Conservation (phyloP, 208 protist genomes). For the Porcisia deanei region DNA sequence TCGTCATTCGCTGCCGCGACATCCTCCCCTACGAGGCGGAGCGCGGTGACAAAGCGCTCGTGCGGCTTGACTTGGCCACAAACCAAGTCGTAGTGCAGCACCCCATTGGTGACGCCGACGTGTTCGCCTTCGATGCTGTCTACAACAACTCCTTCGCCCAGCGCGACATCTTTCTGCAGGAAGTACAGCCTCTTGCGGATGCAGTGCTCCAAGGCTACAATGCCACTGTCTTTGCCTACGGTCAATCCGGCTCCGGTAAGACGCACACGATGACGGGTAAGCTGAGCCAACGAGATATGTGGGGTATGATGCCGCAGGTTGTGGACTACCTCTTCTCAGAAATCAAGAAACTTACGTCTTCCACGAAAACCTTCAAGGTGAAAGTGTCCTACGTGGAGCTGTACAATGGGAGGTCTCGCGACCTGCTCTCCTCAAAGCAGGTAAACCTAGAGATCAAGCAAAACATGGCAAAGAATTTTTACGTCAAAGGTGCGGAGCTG, state of each 20-base stretch:
- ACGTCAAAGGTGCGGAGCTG: slow-evolving; percentile 90
- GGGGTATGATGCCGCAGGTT: slow-evolving; percentile 93
- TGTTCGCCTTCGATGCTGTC: slow-evolving; percentile 90
- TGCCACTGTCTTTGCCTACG: slow-evolving; percentile 92
- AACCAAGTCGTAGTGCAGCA: slow-evolving; percentile 89
- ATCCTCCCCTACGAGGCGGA: slow-evolving; percentile 82
- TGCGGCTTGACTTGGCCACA: slow-evolving; percentile 85
- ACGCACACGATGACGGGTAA: slow-evolving; percentile 93
- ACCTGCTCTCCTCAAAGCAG: slow-evolving; percentile 82
- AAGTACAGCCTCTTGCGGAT: slow-evolving; percentile 87
- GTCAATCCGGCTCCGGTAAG: slow-evolving; percentile 93
- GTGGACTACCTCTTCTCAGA: slow-evolving; percentile 88
- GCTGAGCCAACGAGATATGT: slow-evolving; percentile 67
- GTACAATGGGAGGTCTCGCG: slow-evolving; percentile 91
- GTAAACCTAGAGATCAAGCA: slow-evolving; percentile 91
- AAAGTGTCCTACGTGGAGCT: slow-evolving; percentile 90
- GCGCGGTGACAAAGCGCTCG: slow-evolving; percentile 85
- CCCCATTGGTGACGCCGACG: slow-evolving; percentile 80
- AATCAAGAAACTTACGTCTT: slow-evolving; percentile 80
- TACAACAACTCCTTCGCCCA: slow-evolving; percentile 94
- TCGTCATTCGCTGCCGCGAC: slow-evolving; percentile 86
- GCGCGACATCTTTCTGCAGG: slow-evolving; percentile 89
- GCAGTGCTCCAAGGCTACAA: slow-evolving; percentile 92
- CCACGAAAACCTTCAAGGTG: slow-evolving; percentile 89
- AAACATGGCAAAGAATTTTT: slow-evolving; percentile 93